Evolutionary conservation across 2,329 filamentous ascomycete genomes (phyloP).

Genomic region (Cercospora nicotianae): DNA sequence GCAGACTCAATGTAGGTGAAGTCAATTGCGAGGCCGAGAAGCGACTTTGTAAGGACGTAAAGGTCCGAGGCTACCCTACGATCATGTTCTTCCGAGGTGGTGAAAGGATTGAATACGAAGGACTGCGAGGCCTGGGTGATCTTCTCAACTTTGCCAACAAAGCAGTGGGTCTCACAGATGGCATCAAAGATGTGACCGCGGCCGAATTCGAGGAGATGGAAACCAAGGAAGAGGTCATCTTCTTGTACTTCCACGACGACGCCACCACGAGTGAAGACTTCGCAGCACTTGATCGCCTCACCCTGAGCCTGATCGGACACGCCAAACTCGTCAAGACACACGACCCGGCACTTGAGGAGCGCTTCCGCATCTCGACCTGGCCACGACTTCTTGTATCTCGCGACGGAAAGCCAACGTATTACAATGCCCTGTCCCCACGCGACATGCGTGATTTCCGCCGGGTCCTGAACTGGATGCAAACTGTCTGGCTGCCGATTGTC

Average conservation of each 20-base stretch:
- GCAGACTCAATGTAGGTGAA: slow-evolving; percentile 85
- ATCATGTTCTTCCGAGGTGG: slow-evolving; percentile 90
- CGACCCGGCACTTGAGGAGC: slow-evolving; percentile 69
- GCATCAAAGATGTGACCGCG: slow-evolving; percentile 78
- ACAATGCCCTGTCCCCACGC: slow-evolving; percentile 78
- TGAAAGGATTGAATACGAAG: slow-evolving; percentile 89
- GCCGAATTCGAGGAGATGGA: slow-evolving; percentile 77
- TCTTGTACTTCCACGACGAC: slow-evolving; percentile 96
- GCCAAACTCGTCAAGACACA: slow-evolving; percentile 91
- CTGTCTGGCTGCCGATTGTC: slow-evolving; percentile 92
- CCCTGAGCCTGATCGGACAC: slow-evolving; percentile 84
- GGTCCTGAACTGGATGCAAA: slow-evolving; percentile 90
- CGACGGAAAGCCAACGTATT: slow-evolving; percentile 87
- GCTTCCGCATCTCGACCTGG: slow-evolving; percentile 96
- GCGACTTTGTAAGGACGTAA: slow-evolving; percentile 88
- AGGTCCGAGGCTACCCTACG: slow-evolving; percentile 78
- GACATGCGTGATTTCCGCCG: slow-evolving; percentile 87
- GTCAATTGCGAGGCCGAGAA: slow-evolving; percentile 90
- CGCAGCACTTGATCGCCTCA: slow-evolving; percentile 78
- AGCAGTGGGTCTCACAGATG: slow-evolving; percentile 72
- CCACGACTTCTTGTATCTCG: slow-evolving; percentile 87
- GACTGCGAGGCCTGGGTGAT: slow-evolving; percentile 87
- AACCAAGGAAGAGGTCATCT: slow-evolving; percentile 91
- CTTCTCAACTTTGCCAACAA: slow-evolving; percentile 84
- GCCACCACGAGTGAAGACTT: slow-evolving; percentile 94